Evolutionary conservation across 257 asterid genomes (phyloP), one percentile per base, ranked within the genome.

Genomic region (Knoxia roxburghii): DNA sequence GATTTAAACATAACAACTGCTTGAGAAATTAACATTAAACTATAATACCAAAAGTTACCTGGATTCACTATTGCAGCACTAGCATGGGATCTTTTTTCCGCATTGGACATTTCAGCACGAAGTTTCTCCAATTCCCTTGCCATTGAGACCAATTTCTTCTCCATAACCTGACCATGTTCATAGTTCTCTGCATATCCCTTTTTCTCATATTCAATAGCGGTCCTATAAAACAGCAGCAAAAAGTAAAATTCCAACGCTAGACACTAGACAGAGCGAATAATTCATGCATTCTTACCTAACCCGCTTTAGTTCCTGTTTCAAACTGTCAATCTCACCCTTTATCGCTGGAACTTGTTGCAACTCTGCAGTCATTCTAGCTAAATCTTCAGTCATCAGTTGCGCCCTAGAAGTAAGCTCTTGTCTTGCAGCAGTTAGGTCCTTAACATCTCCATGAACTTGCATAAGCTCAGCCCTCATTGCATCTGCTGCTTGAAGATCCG

Each of bases 81-180:
- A 68, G 89, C 83, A 61, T 73, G 85, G 37, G 90, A 89, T 81
- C 96, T 86, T 70, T 92, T 92, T 72, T 93, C 95, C 46, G 91
- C 95, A 80, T 81, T 88, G 65, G 95, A 91, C 88, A 90, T 78
- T 87, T 90, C 97, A 15, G 97, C 97, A 70, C 96, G 87, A 72
- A 93, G 95, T 74, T 86, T 93, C 75, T 93, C 98, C 88, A 89
- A 75, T 83, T 93, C 98, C 59, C 96, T 76, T 15, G 91, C 88
- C 97, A 93, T 87, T 49, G 96, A 57, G 48, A 88, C 70, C 58
- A 93, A 81, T 67, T 93, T 93, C 76, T 77, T 83, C 88, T 93
- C 94, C 98, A 93, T 93, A 54, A 73, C 76, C 82, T 86, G 87
- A 54, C 98, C 97, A 74, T 90, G 94, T 48, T 93, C 98, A 75